A percentile compares a stretch with the other conserved stretches of the same genome.
phyloP scores from a whole-genome alignment of 1,139 yeast genomes.

The Hanseniaspora gamundiae region DNA sequence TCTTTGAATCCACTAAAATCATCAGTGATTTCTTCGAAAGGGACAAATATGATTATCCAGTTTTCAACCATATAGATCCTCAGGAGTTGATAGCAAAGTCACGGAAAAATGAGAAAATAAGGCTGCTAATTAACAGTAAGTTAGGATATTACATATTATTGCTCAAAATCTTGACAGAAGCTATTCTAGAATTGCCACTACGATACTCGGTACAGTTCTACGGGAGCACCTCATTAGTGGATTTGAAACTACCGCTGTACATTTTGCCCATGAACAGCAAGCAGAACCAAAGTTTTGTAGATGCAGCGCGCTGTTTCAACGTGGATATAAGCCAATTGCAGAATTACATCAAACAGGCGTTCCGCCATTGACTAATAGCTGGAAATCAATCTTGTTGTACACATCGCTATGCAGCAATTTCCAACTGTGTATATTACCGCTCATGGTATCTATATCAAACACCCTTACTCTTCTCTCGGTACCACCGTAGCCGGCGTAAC shows the following conservation, averaged over 20 bases:
- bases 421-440: slow-evolving; percentile 54
- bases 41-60: slow-evolving; percentile 5
- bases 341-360: slow-evolving; percentile 15
- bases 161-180: slow-evolving; percentile 13
- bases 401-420: slow-evolving; percentile 53
- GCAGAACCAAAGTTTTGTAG: slow-evolving; percentile 10
- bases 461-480: slow-evolving; percentile 63
- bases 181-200: slow-evolving; percentile 14
- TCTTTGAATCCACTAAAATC: neutral
- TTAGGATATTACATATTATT: slow-evolving; percentile 22
- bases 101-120: neutral
- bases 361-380: slow-evolving; percentile 44
- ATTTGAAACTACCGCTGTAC: slow-evolving; percentile 16
- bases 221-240: slow-evolving; percentile 21
- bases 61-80: slow-evolving; percentile 7
- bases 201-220: slow-evolving; percentile 17
- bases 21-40: neutral
- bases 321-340: slow-evolving; percentile 18
- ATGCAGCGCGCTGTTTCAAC: slow-evolving; percentile 17
- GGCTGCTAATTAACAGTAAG: slow-evolving; percentile 11
- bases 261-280: slow-evolving; percentile 11
- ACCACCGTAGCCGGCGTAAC: slow-evolving; percentile 85
- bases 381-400: slow-evolving; percentile 40
- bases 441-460: slow-evolving; percentile 49
- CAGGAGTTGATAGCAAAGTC: neutral